A percentile compares a stretch with the other conserved stretches of the same genome.
These are phyloP conservation scores for Nidularia pulvinata DNA, from an alignment of 768 basidiomycete species.

Conservation along the genomic window DNA sequence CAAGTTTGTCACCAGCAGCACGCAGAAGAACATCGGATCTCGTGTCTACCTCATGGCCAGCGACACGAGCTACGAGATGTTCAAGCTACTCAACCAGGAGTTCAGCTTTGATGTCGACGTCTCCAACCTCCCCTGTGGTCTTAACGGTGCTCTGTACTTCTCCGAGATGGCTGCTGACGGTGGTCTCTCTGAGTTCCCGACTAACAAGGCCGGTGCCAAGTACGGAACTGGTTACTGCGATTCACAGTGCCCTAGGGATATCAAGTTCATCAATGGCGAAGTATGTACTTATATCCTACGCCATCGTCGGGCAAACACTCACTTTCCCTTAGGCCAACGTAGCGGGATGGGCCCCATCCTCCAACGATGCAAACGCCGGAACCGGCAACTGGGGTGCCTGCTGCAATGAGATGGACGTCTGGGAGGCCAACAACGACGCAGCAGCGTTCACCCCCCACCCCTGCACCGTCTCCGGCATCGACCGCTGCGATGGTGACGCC, in stretches of 20 bases:
- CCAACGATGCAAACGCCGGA: slow-evolving; percentile 43
- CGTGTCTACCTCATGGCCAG: slow-evolving; percentile 51
- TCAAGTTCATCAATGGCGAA: slow-evolving; percentile 61
- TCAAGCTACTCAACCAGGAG: slow-evolving; percentile 52
- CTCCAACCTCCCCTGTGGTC: no score
- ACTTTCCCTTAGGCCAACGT: slow-evolving; percentile 40
- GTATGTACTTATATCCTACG: slow-evolving; percentile 22
- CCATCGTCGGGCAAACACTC: background rate
- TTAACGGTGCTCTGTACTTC: slow-evolving; percentile 12
- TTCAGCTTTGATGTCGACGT: slow-evolving; percentile 42
- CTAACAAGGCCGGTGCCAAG: slow-evolving; percentile 27
- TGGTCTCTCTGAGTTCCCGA: slow-evolving; percentile 43
- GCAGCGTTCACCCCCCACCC: slow-evolving; percentile 53
- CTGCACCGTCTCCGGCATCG: slow-evolving; percentile 37
- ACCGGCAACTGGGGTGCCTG: slow-evolving; percentile 46
- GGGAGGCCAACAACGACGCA: slow-evolving; percentile 56
- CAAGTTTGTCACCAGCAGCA: slow-evolving; percentile 41
- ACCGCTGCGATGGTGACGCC: slow-evolving; percentile 37
- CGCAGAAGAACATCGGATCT: slow-evolving; percentile 37
- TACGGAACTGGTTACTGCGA: no score
- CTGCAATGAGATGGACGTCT: slow-evolving; percentile 62
- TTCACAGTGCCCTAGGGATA: slow-evolving; percentile 25
- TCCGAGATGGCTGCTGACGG: slow-evolving; percentile 57
- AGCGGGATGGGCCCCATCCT: slow-evolving; percentile 32
- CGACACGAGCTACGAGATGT: slow-evolving; percentile 41